Evolutionary conservation across 148 eudicot genomes (phyloP).

Genomic region (Hydrangea macrophylla): DNA sequence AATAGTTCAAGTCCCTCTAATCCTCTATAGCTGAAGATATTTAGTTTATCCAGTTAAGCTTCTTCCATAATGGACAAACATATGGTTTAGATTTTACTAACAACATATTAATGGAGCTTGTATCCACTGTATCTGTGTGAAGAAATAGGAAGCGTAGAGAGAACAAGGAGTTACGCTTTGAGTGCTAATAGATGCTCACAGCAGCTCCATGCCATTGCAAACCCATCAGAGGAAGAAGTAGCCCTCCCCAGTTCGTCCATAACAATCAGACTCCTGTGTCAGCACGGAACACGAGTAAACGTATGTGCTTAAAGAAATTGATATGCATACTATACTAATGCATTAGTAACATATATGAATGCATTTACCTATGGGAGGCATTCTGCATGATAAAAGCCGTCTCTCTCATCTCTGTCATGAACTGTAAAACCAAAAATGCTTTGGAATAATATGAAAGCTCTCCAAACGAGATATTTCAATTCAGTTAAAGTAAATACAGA

Average conservation of each 20-base stretch:
- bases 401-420: constrained; percentile 99
- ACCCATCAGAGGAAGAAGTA: constrained; percentile 96
- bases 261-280: constrained; percentile 80
- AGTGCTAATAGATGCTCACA: constrained; percentile 86
- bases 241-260: constrained; percentile 99
- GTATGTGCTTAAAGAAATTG: background rate
- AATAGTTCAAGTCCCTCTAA: too few relatives aligned
- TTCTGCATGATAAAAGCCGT: constrained; percentile 98
- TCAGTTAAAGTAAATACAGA: too few relatives aligned
- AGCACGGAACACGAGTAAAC: background rate
- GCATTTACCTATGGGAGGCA: constrained; percentile 66
- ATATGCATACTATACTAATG: constrained; percentile 5
- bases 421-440: constrained; percentile 46
- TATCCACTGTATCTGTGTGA: background rate
- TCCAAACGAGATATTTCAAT: too few relatives aligned
- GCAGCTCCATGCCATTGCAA: constrained; percentile 99
- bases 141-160: constrained; percentile 2
- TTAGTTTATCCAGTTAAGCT: too few relatives aligned
- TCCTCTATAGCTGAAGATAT: too few relatives aligned
- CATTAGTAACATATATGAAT: background rate
- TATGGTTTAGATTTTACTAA: background rate
- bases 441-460: constrained; percentile 5
- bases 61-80: background rate
- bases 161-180: constrained; percentile 62
- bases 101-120: constrained; percentile 1